Base-by-base conservation (phyloP, 2,329 filamentous ascomycete species). In the Zasmidium cellare region DNA sequence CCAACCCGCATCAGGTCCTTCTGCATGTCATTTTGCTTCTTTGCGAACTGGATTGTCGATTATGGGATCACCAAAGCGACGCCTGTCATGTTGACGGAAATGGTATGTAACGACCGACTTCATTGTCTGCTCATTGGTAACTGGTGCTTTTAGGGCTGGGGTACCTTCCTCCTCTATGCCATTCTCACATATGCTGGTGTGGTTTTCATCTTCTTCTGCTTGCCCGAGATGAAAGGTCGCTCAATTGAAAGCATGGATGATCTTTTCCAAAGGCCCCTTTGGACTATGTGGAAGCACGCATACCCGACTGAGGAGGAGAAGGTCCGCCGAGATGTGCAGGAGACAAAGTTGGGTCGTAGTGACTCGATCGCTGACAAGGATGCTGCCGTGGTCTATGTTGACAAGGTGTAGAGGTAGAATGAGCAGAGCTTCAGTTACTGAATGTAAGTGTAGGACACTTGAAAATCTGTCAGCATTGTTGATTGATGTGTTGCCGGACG, bases 161-260 rank as follows among this genome's bases (percentile, higher is more conserved):
- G 58, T 1, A 63, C 60, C 2, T 65, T 63, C 50, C 51, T 65
- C 12, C 56, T 65, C n/a, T 61, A 65, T 41, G 44, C 61, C 9
- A 48, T 62, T 28, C 51, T 61, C 48, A 65, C 62, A 16, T 63
- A 65, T 41, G 48, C 24, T 7, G 60, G 60, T 14, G 60, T 63
- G 19, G 51, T 61, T 3, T 65, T 65, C 53, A 58, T 65, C 22
- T 63, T 41, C 47, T 63, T 65, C 38, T 65, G 62, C 28, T 46
- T 65, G 2, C 62, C 62, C 3, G 61, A 63, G 46, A 57, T 61
- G 51, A 61, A 65, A 51, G 60, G 62, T 5, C 25, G 62, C 19
- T 59, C 56, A 12, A 65, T 65, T 47, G 62, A 65, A 53, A 61
- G 58, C n/a, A 65, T 65, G 62, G 62, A 65, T 24, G 62, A 65